Base-by-base conservation (phyloP, 805 yeast genomes). In the Candida suzukii region DNA sequence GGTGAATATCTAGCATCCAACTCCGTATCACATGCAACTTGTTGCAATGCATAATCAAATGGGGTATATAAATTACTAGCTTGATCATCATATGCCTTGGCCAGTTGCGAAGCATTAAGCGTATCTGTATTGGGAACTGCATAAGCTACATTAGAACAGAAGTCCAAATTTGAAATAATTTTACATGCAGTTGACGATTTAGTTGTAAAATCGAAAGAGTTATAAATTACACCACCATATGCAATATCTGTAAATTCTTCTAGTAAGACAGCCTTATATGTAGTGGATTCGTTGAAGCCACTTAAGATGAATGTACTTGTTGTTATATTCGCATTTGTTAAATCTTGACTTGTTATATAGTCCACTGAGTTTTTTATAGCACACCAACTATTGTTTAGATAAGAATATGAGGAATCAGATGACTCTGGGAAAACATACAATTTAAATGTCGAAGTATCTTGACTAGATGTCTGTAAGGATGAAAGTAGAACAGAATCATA, bases 141-240 rank as follows among this genome's bases (percentile, higher is more conserved):
- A 61, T 90, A 91, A 1, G 96, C 93, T 20, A 91, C 95, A 36
- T 76, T 74, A 25, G 69, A 60, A 60, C 99, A 91, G 53, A 88
- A 88, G 2, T 75, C 79, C 44, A 91, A 67, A 44, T 77, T 83
- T 56, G 76, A 87, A 16, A 88, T 74, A 38, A 90, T 62, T 45
- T 82, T 76, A 58, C 99, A 91, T 2, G 85, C 73, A 17, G 67
- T 64, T 2, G 69, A 56, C 21, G 58, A 60, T 58, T 74, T 60
- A 2, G 87, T 77, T 32, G 74, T 71, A 44, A 91, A 85, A 29
- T 60, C 58, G 33, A 82, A 71, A 11, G 71, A 71, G 7, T 66
- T 58, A 52, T 76, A 85, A 0, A 85, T 68, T 3, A 78, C 70
- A 6, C 95, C 95, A 4, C 95, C 91, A 28, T 58, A 62, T 0